Percentiles rank a stretch among this genome's conserved stretches.
These are phyloP conservation scores for Leptoxyphium fumago DNA, from an alignment of 2,329 filamentous ascomycete genomes.

Conservation along the genomic window DNA sequence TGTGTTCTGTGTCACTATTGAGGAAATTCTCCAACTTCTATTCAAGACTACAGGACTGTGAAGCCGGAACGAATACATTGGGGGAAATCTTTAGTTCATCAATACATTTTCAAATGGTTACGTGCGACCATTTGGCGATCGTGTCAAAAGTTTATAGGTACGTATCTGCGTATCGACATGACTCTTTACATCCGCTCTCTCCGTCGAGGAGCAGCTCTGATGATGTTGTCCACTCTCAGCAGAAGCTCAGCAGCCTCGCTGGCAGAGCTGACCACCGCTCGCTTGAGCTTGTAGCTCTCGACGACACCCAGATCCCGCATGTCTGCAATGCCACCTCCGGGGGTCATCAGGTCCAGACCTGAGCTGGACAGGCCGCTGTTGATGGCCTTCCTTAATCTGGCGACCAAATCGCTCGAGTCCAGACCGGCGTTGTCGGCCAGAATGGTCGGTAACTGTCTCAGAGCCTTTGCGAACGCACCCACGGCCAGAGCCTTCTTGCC, in stretches of 20 bases:
- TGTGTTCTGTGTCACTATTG: too few species aligned
- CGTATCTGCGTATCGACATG: too few species aligned
- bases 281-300: slow-evolving; percentile 97
- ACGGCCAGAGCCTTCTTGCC: slow-evolving; percentile 96
- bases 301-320: slow-evolving; percentile 94
- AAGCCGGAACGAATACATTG: too few species aligned
- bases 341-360: slow-evolving; percentile 74
- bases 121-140: too few species aligned
- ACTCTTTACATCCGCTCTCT: slow-evolving; percentile 54
- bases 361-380: slow-evolving; percentile 91
- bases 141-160: too few species aligned
- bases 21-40: too few species aligned
- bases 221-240: slow-evolving; percentile 93
- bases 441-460: slow-evolving; percentile 89
- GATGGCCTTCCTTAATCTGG: slow-evolving; percentile 79
- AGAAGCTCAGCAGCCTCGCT: slow-evolving; percentile 94
- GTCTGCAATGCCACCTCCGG: slow-evolving; percentile 82
- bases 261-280: slow-evolving; percentile 89
- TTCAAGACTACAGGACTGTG: too few species aligned
- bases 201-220: slow-evolving; percentile 75
- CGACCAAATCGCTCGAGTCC: slow-evolving; percentile 87
- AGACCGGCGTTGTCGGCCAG: slow-evolving; percentile 94
- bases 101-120: too few species aligned
- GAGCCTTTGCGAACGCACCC: slow-evolving; percentile 71
- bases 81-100: too few species aligned